phyloP scores from a whole-genome alignment of 2,329 filamentous ascomycete genomes.

The Diaporthe helianthi region DNA sequence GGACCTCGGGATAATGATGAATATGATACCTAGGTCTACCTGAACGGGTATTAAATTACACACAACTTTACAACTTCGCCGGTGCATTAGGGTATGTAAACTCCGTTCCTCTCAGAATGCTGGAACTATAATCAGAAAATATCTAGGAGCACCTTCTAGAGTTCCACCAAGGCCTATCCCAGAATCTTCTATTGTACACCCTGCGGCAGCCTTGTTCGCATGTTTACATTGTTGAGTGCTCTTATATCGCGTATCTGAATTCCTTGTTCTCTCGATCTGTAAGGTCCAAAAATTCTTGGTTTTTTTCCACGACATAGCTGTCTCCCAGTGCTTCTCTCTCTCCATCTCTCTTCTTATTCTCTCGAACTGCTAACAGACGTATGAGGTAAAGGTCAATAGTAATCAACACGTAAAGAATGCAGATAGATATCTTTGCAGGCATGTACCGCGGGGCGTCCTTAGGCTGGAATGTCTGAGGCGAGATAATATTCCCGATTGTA shows the following conservation, averaged over 20 bases:
- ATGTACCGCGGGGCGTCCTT: slow-evolving; percentile 41
- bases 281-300: slow-evolving; percentile 42
- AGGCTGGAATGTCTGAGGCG: slow-evolving; percentile 49
- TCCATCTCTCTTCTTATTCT: slow-evolving; percentile 27
- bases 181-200: no score
- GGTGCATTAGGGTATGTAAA: no score
- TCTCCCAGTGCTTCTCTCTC: slow-evolving; percentile 37
- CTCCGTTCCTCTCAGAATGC: no score
- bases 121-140: no score
- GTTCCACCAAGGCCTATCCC: no score
- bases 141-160: no score
- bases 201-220: no score
- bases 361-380: slow-evolving; percentile 40
- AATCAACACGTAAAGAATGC: slow-evolving; percentile 32
- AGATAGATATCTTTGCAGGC: slow-evolving; percentile 33
- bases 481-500: slow-evolving; percentile 51
- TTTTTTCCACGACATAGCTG: slow-evolving; percentile 38
- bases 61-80: no score
- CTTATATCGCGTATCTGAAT: neutral
- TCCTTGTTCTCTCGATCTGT: slow-evolving; percentile 9
- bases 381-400: slow-evolving; percentile 43
- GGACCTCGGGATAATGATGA: no score
- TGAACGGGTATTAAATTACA: no score
- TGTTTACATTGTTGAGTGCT: no score
- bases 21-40: no score